phyloP scores from a whole-genome alignment of 225 moss, liverwort and hornwort genomes.

The Pseudoscleropodium purum region DNA sequence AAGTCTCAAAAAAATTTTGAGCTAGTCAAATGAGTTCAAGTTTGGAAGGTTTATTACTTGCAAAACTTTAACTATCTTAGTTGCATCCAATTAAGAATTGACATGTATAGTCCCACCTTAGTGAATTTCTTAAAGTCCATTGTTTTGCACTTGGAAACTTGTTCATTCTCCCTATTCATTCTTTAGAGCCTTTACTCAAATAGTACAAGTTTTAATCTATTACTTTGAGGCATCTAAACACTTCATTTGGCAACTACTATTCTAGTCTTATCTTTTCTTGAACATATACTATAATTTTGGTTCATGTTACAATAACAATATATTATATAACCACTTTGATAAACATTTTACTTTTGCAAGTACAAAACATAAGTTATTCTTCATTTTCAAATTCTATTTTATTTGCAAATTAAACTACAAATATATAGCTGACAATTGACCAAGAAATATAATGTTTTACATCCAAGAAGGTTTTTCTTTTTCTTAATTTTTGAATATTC shows the following conservation, averaged over 20 bases:
- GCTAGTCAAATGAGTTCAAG: too few species aligned
- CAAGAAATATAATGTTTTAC: background rate
- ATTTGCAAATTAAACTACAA: background rate
- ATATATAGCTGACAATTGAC: background rate
- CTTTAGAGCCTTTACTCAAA: background rate
- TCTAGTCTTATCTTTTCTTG: background rate
- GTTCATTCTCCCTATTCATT: background rate
- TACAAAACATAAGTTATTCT: background rate
- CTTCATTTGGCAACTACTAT: background rate
- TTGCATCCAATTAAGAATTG: background rate
- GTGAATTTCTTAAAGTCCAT: background rate
- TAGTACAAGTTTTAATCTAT: background rate
- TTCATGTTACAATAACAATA: background rate
- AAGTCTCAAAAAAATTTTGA: too few species aligned
- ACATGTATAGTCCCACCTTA: accelerated
- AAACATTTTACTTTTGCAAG: accelerated
- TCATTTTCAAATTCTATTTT: background rate
- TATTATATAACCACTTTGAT: background rate
- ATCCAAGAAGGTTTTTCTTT: background rate
- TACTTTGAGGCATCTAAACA: background rate
- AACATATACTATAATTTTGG: background rate
- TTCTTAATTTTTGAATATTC: background rate
- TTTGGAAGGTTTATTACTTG: background rate
- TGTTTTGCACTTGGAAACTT: background rate
- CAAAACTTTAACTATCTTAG: background rate